Base-by-base conservation (phyloP, 1,284 basidiomycete species). In the Inonotus hispidus region DNA sequence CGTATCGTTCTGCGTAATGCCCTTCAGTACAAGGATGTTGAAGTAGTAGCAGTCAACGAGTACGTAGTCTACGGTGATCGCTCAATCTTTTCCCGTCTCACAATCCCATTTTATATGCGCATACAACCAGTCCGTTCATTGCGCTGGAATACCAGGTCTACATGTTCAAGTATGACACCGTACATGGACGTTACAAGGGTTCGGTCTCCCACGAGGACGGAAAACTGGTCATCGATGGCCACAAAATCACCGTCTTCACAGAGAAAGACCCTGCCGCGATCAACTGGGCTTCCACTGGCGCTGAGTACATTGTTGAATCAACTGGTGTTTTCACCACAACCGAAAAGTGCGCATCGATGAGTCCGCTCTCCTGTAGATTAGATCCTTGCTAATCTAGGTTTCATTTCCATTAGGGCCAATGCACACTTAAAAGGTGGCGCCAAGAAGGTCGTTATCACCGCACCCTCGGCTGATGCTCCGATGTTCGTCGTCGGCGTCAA, bases 91-190 rank as follows among this genome's bases (percentile, higher is more conserved):
- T 56, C 46, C 58, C 59, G 58, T 65, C n/a, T 43, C 13, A 21
- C 41, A n/a, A 16, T 43, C 47, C 60, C 59, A 23, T 45, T 10
- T 23, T 32, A 21, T 14, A 47, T 25, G 39, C 52, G 37, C 39
- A 54, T 43, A 46, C 41, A 43, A 32, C 37, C 65, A 92, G 89
- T 79, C 94, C 94, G 64, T 98, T 97, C 88, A 96, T 97, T 71
- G 88, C 93, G 75, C 88, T 96, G 68, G 85, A 90, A 10, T 97
- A 97, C 85, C 95, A 96, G 90, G 88, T 93, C 74, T 98, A 99
- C 88, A 97, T 99, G 95, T 97, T 98, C 92, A 98, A 98, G 85
- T 98, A 90, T 76, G 96, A 98, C 77, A 94, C 95, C 65, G 95
- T 95, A 71, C 96, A 99, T 82, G 93, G 96, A 66, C 87, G 90